Conservation (phyloP, 140 eudicot species). For the Bidens hawaiensis region DNA sequence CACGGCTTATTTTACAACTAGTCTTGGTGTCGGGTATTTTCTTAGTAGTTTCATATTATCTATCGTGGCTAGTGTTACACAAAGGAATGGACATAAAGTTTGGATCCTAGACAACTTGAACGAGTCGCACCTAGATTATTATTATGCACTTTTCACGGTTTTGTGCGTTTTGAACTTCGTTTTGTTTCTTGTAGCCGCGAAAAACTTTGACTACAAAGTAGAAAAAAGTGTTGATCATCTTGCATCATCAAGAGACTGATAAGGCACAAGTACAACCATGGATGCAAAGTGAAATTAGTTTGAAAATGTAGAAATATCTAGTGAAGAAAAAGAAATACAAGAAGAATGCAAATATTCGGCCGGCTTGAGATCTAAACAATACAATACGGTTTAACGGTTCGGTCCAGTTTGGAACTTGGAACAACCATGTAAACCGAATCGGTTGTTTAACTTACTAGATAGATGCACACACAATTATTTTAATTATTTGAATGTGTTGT, state of each 20-base stretch:
- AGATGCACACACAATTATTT: no score
- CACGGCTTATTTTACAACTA: constrained; percentile 42
- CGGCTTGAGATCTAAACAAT: no score
- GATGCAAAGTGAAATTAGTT: no score
- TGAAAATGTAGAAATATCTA: not conserved
- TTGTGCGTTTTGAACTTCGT: constrained; percentile 46
- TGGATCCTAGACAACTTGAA: constrained; percentile 63
- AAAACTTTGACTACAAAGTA: constrained; percentile 35
- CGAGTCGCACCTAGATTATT: constrained; percentile 47
- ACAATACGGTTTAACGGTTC: no score
- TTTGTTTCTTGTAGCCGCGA: constrained; percentile 45
- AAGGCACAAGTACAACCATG: not conserved
- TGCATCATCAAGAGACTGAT: not conserved
- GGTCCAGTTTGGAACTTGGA: no score
- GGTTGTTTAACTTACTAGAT: no score
- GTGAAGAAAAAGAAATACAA: constrained; percentile 1
- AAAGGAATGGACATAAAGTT: constrained; percentile 39
- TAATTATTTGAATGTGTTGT: no score
- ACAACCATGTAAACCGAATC: no score
- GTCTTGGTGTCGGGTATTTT: constrained; percentile 48
- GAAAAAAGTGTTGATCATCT: constrained; percentile 26
- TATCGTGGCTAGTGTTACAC: constrained; percentile 37
- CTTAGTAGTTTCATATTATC: constrained; percentile 53
- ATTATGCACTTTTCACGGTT: constrained; percentile 38
- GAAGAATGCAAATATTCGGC: not conserved